Evolutionary conservation across 2,329 filamentous ascomycete species (phyloP), one percentile per base, ranked within the genome.

Genomic region (Orbilia ellipsospora): DNA sequence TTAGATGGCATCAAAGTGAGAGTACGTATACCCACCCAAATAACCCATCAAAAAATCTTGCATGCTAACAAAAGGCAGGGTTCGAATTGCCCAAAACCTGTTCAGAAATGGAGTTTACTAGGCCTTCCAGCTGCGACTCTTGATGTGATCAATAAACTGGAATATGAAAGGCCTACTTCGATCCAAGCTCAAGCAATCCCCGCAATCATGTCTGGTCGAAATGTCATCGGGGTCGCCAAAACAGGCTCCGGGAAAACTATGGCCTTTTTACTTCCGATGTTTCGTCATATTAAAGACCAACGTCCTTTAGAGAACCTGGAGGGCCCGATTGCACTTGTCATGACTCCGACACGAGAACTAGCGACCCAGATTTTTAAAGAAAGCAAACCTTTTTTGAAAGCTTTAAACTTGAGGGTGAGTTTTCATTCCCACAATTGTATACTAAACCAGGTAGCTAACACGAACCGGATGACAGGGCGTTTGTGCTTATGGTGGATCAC

Each of bases 221-320:
- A 99, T 84, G 92, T 97, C 44, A 93, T 99, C 77, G 95, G 94
- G 78, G 93, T 99, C 63, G 95, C 95, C 16, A 98, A 98, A 84
- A 99, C 95, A 26, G 95, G 95, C 4, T 98, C 95, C 26, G 95
- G 95, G 81, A 99, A 99, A 84, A 99, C 95, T 0, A 89, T 98
- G 80, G 95, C 95, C 4, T 99, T 98, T 81, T 84, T 97, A 31
- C 87, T 99, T 52, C 95, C 95, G 44, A 97, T 98, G 93, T 97
- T 99, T 82, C 89, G 95, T 67, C 95, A 99, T 82, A 97, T 98
- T 84, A 95, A 94, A 82, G 95, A 98, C 80, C 95, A 99, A 28
- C 66, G 79, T n/a, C 77, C 78, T 10, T 62, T 80, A 16, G 92
- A 91, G 79, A 89, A 91, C 51, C 89, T 90, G 77, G 95, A 99